Evolutionary conservation across 1,284 basidiomycete genomes (phyloP).

Genomic region (Gymnopus androsaceus): DNA sequence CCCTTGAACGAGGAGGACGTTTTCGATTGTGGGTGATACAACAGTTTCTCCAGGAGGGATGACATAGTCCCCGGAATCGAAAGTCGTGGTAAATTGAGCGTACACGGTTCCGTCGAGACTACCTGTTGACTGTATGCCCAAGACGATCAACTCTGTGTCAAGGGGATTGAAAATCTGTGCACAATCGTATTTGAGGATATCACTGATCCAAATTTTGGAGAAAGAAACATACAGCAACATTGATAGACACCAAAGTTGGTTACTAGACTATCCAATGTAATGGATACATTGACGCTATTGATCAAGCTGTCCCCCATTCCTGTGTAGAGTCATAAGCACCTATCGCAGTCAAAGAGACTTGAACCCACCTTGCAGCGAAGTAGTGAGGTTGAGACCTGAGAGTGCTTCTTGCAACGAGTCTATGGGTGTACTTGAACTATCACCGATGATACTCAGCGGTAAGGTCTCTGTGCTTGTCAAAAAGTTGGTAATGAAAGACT

Average conservation of each 20-base stretch:
- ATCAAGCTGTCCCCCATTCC: slow-evolving; percentile 42
- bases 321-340: slow-evolving; percentile 8
- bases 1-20: slow-evolving; percentile 62
- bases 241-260: slow-evolving; percentile 52
- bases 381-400: slow-evolving; percentile 53
- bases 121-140: slow-evolving; percentile 57
- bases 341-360: background rate
- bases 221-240: slow-evolving; percentile 51
- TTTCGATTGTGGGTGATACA: slow-evolving; percentile 54
- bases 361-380: slow-evolving; percentile 45
- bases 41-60: slow-evolving; percentile 58
- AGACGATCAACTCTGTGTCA: slow-evolving; percentile 54
- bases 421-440: slow-evolving; percentile 62
- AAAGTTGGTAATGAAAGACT: slow-evolving; percentile 57
- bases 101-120: slow-evolving; percentile 53
- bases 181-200: slow-evolving; percentile 5
- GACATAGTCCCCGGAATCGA: slow-evolving; percentile 54
- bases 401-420: slow-evolving; percentile 61
- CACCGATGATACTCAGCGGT: slow-evolving; percentile 60
- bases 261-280: slow-evolving; percentile 51
- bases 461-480: slow-evolving; percentile 51
- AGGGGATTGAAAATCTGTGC: slow-evolving; percentile 57
- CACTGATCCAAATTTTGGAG: background rate
- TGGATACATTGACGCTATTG: slow-evolving; percentile 51
- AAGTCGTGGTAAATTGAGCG: slow-evolving; percentile 57